A percentile compares a stretch with the other conserved stretches of the same genome.
Evolutionary conservation across 2,329 filamentous ascomycete genomes (phyloP).

Genomic region (Leptographium galeiforme): DNA sequence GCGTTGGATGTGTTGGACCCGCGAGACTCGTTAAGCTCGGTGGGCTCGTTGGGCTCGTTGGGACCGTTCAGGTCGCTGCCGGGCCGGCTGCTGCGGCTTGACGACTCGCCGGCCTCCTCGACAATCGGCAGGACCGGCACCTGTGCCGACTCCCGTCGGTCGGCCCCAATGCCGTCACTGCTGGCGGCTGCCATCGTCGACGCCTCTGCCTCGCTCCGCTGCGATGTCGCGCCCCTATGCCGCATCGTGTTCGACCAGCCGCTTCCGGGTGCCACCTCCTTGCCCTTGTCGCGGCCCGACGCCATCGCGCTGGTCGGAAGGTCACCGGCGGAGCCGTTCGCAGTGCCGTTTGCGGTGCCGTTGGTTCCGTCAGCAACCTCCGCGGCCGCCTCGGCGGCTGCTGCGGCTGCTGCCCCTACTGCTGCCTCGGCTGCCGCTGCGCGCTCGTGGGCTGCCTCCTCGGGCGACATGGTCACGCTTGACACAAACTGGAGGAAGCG

Average conservation of each 20-base stretch:
- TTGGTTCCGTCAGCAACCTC: not conserved
- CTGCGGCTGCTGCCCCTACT: slow-evolving; percentile 15
- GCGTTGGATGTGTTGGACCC: not conserved
- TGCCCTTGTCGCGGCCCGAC: slow-evolving; percentile 17
- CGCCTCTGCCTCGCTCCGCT: not conserved
- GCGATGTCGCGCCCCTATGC: slow-evolving; percentile 9
- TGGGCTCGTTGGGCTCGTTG: not conserved
- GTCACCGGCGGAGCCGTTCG: not conserved
- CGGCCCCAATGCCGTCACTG: not conserved
- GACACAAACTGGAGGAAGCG: slow-evolving; percentile 89
- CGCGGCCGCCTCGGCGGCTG: slow-evolving; percentile 20
- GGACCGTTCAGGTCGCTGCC: slow-evolving; percentile 8
- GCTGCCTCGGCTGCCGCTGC: slow-evolving; percentile 21
- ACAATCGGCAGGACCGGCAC: slow-evolving; percentile 60
- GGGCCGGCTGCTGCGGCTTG: slow-evolving; percentile 37
- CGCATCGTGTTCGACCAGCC: slow-evolving; percentile 24
- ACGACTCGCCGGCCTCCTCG: slow-evolving; percentile 69
- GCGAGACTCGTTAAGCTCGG: no score
- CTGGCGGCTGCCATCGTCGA: not conserved
- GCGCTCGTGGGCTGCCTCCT: slow-evolving; percentile 52
- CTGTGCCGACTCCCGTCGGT: slow-evolving; percentile 43
- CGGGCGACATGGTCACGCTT: slow-evolving; percentile 76
- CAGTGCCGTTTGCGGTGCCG: not conserved
- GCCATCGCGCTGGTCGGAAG: slow-evolving; percentile 37
- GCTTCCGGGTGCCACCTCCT: slow-evolving; percentile 21